phyloP scores from a whole-genome alignment of 2,329 filamentous ascomycete species.

The Arthroderma sp. region DNA sequence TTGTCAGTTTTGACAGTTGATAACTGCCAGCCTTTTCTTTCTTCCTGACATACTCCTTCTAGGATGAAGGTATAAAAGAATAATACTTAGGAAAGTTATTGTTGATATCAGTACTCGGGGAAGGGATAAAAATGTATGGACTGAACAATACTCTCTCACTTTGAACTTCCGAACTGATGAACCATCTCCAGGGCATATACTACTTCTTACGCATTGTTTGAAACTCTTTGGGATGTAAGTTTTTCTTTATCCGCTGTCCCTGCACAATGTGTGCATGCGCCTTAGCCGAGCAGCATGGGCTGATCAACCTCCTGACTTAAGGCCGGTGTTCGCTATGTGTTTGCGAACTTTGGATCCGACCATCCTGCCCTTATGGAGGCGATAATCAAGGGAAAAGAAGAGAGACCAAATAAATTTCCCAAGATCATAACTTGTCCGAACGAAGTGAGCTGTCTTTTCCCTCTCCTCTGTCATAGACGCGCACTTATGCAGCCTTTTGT shows the following conservation, averaged over 20 bases:
- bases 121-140: too few species aligned
- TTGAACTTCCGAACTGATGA: too few species aligned
- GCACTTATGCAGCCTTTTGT: background rate
- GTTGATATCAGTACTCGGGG: too few species aligned
- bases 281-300: background rate
- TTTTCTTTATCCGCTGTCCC: constrained; percentile 19
- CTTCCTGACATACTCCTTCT: too few species aligned
- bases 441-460: constrained; percentile 40
- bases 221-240: constrained; percentile 61
- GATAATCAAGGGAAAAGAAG: constrained; percentile 61
- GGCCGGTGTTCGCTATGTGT: constrained; percentile 39
- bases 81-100: too few species aligned
- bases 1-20: too few species aligned
- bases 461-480: background rate
- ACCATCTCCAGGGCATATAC: constrained; percentile 39
- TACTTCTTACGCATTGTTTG: constrained; percentile 69
- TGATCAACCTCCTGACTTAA: constrained; percentile 13
- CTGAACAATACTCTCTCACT: too few species aligned
- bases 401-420: constrained; percentile 52
- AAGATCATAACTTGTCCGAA: constrained; percentile 68
- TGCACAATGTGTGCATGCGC: background rate
- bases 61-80: too few species aligned
- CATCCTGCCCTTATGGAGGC: constrained; percentile 68
- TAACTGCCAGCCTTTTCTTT: too few species aligned
- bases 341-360: constrained; percentile 43